These are phyloP conservation scores for Aeschynomene evenia DNA, from an alignment of 306 rosid species.

Conservation along the genomic window DNA sequence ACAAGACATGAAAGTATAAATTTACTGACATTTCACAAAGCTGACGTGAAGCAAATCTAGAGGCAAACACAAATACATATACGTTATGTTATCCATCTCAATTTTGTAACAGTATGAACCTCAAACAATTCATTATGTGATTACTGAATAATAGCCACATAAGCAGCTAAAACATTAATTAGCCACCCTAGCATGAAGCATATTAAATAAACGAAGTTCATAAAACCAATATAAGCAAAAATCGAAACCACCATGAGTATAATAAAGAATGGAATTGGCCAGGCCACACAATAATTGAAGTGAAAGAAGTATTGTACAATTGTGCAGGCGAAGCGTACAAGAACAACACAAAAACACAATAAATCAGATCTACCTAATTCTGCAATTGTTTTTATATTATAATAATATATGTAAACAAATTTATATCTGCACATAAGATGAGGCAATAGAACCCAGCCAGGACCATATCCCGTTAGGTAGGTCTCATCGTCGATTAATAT, in stretches of 20 bases:
- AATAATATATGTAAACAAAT: too few species aligned
- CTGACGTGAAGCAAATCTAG: too few species aligned
- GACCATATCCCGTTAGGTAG: too few species aligned
- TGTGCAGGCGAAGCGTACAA: not conserved
- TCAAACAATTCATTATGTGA: not conserved
- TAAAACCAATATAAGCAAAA: too few species aligned
- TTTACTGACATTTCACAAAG: not conserved
- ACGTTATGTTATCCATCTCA: too few species aligned
- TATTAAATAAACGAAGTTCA: too few species aligned
- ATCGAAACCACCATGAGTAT: not conserved
- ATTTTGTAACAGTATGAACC: too few species aligned
- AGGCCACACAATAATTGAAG: not conserved
- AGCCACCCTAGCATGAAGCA: not conserved
- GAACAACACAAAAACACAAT: too few species aligned
- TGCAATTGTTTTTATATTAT: not conserved
- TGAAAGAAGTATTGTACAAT: not conserved
- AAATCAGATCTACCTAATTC: slow-evolving; percentile 1
- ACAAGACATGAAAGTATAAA: not conserved
- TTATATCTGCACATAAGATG: not conserved
- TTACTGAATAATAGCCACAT: too few species aligned
- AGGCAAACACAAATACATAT: too few species aligned
- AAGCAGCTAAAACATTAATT: too few species aligned
- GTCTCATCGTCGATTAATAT: too few species aligned
- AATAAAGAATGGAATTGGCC: not conserved
- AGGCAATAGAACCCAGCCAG: not conserved